Base-by-base conservation (phyloP, 768 basidiomycete species). In the Collybia sp. region DNA sequence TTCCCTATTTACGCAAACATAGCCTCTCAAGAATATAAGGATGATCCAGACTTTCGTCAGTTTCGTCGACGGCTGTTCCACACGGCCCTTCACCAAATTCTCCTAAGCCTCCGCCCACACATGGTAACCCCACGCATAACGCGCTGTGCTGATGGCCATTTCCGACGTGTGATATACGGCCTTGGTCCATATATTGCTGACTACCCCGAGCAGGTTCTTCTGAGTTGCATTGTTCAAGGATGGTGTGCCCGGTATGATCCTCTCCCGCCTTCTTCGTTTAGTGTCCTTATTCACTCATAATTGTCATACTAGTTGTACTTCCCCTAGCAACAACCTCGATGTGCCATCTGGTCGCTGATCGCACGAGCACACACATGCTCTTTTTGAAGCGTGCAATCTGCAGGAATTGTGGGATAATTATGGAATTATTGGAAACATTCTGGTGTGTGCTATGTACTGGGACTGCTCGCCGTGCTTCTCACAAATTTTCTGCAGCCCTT, bases 131-230 rank as follows among this genome's bases (percentile, higher is more conserved):
- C 63, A 1, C 43, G 56, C 25, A 35, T 64, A 12, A 33, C 55
- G 5, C 31, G 12, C 6, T 61, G 55, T 33, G 42, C 53, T 2
- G 60, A 61, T 50, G 57, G 59, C 0, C 53, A 61, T 42, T 61
- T 43, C 36, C 45, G 48, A 4, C 44, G 46, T 13, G 51, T 42
- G 11, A 49, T 61, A 2, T 61, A 53, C 43, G 47, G 48, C 13
- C 31, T 59, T 30, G 59, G 59, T 13, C 58, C 59, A 32, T 60
- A 59, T 41, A 58, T 60, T 39, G 58, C 52, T 11, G 58, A 60
- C 42, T 60, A 60, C 39, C 58, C 55, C 6, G 59, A 60, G 44
- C 59, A 60, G 45, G 49, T 51, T 3, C 33, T 42, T n/a, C 45
- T 61, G 8, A 32, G 56, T 6, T 30, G 56, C 15, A 53, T 59